Base-by-base conservation (phyloP, 2,329 filamentous ascomycete genomes). In the Bipolaris cookei region DNA sequence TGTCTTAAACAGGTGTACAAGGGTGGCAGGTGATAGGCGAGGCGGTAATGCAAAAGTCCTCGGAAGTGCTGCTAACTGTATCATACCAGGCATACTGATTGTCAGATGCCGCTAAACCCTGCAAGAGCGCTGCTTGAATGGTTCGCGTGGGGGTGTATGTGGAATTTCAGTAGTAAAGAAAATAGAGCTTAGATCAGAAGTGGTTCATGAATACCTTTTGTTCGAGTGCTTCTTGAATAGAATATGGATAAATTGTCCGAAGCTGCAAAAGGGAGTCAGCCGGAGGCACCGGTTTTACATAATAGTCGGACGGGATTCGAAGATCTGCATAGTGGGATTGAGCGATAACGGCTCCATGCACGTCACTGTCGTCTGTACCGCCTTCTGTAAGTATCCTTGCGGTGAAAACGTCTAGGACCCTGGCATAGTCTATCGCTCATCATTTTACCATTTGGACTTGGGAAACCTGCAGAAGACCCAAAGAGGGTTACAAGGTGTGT, bases 341-440 rank as follows among this genome's bases (percentile, higher is more conserved):
- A 34, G 23, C 45, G 41, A 28, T 18, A 47, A 20, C 34, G 42
- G 32, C 46, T 7, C 45, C 30, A 46, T 57, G 34, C 38, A 3
- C 38, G 5, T 45, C 28, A 47, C 16, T 34, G 32, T 39, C 42
- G 7, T 18, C 11, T 51, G 28, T 30, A 23, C 18, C 44, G 37
- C 54, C 44, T 28, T 43, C n/a, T 56, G 43, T 61, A 43, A 51
- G 48, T 48, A 42, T 23, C 4, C 35, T 48, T 51, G 53, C 32
- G 45, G 23, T 54, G 44, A 21, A 25, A 16, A 25, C 10, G 39
- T 45, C 30, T 16, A 34, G 3, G 10, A 50, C 10, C 44, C 55
- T 39, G 38, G 53, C 44, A 11, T 20, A 16, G 4, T 39, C 10
- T 37, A 38, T 20, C 20, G 10, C 48, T 46, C 2, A 47, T 64